These are phyloP conservation scores for Trichocomaceae sp. DNA, from an alignment of 2,329 filamentous ascomycete species.

Conservation along the genomic window DNA sequence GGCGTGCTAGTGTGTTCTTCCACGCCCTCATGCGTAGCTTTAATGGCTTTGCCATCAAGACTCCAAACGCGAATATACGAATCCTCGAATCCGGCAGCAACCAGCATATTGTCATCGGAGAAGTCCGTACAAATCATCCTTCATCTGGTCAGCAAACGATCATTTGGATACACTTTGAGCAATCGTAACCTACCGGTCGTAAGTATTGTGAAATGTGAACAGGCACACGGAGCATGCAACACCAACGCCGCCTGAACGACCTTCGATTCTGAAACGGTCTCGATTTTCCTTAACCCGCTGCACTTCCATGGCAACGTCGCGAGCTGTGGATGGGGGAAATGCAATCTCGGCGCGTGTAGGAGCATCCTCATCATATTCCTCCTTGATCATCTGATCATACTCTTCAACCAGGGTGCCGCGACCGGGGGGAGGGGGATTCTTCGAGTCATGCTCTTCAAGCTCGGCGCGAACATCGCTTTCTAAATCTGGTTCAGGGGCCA, in stretches of 20 bases:
- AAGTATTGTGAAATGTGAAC: constrained; percentile 97
- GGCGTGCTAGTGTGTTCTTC: constrained; percentile 54
- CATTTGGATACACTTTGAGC: background rate
- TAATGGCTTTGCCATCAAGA: constrained; percentile 74
- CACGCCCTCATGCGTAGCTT: constrained; percentile 55
- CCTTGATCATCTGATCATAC: constrained; percentile 81
- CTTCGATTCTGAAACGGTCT: constrained; percentile 83
- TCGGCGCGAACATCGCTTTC: constrained; percentile 82
- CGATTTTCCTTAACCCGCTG: constrained; percentile 89
- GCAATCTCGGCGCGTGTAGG: constrained; percentile 74
- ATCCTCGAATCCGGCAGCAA: constrained; percentile 83
- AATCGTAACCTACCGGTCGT: constrained; percentile 63
- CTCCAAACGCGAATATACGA: constrained; percentile 96
- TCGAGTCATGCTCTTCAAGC: constrained; percentile 75
- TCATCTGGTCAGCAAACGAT: constrained; percentile 18
- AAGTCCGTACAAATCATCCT: constrained; percentile 93
- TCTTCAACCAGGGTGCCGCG: constrained; percentile 72
- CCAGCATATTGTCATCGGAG: constrained; percentile 79
- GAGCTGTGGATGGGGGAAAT: constrained; percentile 76
- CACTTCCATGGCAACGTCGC: constrained; percentile 90
- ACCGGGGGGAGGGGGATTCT: constrained; percentile 64
- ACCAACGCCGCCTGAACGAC: constrained; percentile 73
- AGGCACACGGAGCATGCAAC: constrained; percentile 84
- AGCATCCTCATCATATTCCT: constrained; percentile 78
- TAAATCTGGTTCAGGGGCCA: constrained; percentile 77